phyloP scores from a whole-genome alignment of 2,329 filamentous ascomycete genomes.

The Teratosphaeria pseudoeucalypti region DNA sequence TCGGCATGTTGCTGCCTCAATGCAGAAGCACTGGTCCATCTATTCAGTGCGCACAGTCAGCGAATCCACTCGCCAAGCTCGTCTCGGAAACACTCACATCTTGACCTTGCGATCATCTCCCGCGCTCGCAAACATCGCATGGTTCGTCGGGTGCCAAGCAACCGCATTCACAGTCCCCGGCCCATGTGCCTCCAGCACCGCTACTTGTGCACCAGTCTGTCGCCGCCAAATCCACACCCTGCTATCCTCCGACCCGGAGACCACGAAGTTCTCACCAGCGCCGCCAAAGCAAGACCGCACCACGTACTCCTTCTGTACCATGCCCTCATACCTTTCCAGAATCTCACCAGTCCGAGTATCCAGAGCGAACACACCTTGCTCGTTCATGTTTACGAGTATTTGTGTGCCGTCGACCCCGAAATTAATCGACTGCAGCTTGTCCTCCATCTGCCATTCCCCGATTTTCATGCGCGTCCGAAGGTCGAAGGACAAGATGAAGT shows the following conservation, averaged over 20 bases:
- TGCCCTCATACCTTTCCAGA: conserved; percentile 64
- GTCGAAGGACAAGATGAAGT: conserved; percentile 72
- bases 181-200: conserved; percentile 63
- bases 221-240: conserved; percentile 86
- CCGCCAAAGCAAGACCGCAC: conserved; percentile 81
- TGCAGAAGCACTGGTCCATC: neutral
- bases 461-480: conserved; percentile 54
- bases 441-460: conserved; percentile 60
- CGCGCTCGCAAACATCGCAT: conserved; percentile 78
- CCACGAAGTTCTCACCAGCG: conserved; percentile 80
- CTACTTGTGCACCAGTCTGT: conserved; percentile 64
- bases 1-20: neutral
- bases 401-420: conserved; percentile 73
- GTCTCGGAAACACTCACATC: conserved; percentile 47
- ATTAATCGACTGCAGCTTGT: conserved; percentile 64
- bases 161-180: conserved; percentile 75
- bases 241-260: conserved; percentile 78
- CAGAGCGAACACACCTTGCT: conserved; percentile 67
- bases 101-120: conserved; percentile 78
- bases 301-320: conserved; percentile 63
- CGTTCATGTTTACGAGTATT: conserved; percentile 71
- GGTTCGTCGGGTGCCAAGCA: conserved; percentile 76
- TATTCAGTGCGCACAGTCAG: neutral
- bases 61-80: neutral
- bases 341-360: conserved; percentile 65